Percentiles rank a stretch among this genome's conserved stretches.
These are phyloP conservation scores for Lepidium sativum DNA, from an alignment of 345 rosid genomes.

Conservation along the genomic window DNA sequence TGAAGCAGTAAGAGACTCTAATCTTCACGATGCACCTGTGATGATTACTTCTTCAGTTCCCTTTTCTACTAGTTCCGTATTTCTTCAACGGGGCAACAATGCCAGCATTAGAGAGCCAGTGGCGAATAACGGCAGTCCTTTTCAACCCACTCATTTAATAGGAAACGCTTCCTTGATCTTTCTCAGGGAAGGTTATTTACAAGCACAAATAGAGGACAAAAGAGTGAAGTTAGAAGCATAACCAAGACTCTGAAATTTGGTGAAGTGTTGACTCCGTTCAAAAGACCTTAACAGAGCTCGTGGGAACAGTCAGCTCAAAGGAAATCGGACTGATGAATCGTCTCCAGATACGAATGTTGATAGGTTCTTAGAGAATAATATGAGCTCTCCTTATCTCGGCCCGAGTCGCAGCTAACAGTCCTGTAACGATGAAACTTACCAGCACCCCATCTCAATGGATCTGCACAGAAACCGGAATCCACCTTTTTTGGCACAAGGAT, in stretches of 20 bases:
- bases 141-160: conserved; percentile 19
- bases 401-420: conserved; percentile 29
- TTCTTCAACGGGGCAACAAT: conserved; percentile 25
- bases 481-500: conserved; percentile 35
- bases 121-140: conserved; percentile 36
- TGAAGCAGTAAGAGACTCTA: conserved; percentile 34
- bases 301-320: conserved; percentile 27
- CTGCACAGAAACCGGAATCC: conserved; percentile 23
- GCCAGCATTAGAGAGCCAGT: conserved; percentile 23
- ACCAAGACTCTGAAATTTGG: conserved; percentile 38
- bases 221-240: conserved; percentile 25
- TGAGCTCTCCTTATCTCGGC: conserved; percentile 32
- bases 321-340: conserved; percentile 23
- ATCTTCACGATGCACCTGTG: conserved; percentile 26
- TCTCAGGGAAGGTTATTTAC: conserved; percentile 39
- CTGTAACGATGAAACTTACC: conserved; percentile 29
- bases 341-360: conserved; percentile 42
- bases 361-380: conserved; percentile 36
- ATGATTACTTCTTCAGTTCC: conserved; percentile 32
- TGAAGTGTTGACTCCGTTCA: conserved; percentile 39
- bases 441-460: conserved; percentile 35
- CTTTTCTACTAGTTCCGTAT: conserved; percentile 30
- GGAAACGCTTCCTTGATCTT: conserved; percentile 23
- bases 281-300: conserved; percentile 29
- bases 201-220: conserved; percentile 34